Evolutionary conservation across 345 rosid species (phyloP).

Genomic region (Citrus trifoliata): DNA sequence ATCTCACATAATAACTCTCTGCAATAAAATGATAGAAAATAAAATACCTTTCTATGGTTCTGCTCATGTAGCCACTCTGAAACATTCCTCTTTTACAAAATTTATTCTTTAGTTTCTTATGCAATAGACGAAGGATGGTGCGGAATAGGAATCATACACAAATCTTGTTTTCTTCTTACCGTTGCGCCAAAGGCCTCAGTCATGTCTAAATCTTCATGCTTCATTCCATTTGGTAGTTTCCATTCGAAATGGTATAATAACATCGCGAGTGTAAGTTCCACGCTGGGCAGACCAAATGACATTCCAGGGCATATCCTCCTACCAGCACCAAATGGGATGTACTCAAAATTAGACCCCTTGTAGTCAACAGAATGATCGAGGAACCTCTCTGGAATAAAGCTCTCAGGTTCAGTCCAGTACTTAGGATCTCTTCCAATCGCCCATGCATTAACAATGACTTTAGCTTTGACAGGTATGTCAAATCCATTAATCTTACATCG

Average conservation of each 20-base stretch:
- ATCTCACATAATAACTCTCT: no score
- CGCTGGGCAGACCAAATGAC: conserved; percentile 9
- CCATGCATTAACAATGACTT: conserved; percentile 35
- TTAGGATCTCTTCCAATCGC: conserved; percentile 32
- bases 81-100: no score
- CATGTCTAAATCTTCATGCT: conserved; percentile 36
- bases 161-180: conserved; percentile 16
- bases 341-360: conserved; percentile 14
- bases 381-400: conserved; percentile 30
- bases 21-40: background rate
- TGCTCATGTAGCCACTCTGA: no score
- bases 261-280: conserved; percentile 21
- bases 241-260: conserved; percentile 45
- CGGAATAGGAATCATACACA: conserved; percentile 11
- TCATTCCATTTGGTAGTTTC: conserved; percentile 31
- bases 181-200: conserved; percentile 28
- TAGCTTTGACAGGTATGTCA: conserved; percentile 18
- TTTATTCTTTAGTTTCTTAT: background rate
- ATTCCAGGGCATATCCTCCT: conserved; percentile 33
- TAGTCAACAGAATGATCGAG: conserved; percentile 5
- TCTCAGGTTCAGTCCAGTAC: conserved; percentile 33
- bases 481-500: conserved; percentile 20
- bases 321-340: conserved; percentile 32
- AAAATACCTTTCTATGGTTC: background rate
- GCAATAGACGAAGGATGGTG: background rate